A percentile compares a stretch with the other conserved stretches of the same genome.
These are phyloP conservation scores for Pelargonium fulgidum DNA, from an alignment of 441 rosid genomes.

Conservation along the genomic window DNA sequence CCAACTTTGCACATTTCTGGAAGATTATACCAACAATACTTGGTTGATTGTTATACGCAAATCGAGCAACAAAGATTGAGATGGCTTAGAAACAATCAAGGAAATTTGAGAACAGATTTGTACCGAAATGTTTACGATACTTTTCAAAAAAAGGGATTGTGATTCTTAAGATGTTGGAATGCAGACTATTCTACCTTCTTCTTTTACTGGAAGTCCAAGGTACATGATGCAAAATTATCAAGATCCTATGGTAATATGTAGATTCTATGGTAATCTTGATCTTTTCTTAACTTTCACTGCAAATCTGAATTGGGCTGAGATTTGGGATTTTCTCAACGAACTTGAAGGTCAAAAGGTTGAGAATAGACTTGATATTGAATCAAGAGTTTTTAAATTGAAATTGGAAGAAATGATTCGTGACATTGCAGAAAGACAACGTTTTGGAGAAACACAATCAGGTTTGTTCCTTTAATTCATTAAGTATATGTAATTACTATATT, in stretches of 20 bases:
- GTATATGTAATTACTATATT: too few relatives aligned
- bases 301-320: not conserved
- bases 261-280: not conserved
- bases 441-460: not conserved
- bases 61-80: not conserved
- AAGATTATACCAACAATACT: not conserved
- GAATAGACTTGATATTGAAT: not conserved
- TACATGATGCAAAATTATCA: not conserved
- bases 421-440: not conserved
- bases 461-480: not conserved
- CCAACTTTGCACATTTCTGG: not conserved
- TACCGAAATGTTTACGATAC: not conserved
- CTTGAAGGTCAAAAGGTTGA: not conserved
- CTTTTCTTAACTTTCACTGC: not conserved
- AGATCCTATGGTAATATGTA: constrained; percentile 1
- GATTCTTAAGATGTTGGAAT: not conserved
- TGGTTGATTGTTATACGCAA: not conserved
- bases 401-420: not conserved
- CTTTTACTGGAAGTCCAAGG: not conserved
- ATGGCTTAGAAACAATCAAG: not conserved
- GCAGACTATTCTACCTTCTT: not conserved
- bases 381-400: not conserved
- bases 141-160: not conserved
- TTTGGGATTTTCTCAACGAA: not conserved
- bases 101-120: not conserved